Evolutionary conservation across 2,329 filamentous ascomycete genomes (phyloP).

Genomic region (Pseudogymnoascus sp.): DNA sequence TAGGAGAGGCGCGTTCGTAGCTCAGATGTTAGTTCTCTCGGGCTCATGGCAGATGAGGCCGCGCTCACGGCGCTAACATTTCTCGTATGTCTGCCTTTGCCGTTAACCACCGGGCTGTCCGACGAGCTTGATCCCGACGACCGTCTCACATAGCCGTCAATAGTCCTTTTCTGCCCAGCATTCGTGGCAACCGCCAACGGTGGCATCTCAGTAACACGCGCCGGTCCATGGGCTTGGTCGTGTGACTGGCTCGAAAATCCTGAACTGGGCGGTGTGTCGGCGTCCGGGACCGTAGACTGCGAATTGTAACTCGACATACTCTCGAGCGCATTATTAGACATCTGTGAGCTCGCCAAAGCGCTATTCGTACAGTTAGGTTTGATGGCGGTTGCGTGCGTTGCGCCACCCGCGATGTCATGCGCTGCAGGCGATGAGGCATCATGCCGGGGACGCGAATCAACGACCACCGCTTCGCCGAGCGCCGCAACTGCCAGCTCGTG

Average conservation of each 20-base stretch:
- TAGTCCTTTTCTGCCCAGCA: slow-evolving; percentile 61
- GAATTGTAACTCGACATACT: slow-evolving; percentile 6
- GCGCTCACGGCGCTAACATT: slow-evolving; percentile 61
- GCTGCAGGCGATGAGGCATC: slow-evolving; percentile 14
- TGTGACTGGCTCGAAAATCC: slow-evolving; percentile 11
- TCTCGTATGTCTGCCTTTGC: slow-evolving; percentile 48
- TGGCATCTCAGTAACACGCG: slow-evolving; percentile 11
- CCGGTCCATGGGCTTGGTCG: slow-evolving; percentile 9
- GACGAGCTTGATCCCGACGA: slow-evolving; percentile 36
- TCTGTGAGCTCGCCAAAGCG: neutral
- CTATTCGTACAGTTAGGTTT: slow-evolving; percentile 17
- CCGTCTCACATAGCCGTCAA: slow-evolving; percentile 63
- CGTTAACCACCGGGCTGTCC: slow-evolving; percentile 30
- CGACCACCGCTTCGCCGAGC: slow-evolving; percentile 17
- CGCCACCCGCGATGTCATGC: slow-evolving; percentile 21
- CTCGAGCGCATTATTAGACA: neutral
- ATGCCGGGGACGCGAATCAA: slow-evolving; percentile 14
- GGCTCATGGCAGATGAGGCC: slow-evolving; percentile 50
- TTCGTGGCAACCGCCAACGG: slow-evolving; percentile 13
- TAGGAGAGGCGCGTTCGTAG: slow-evolving; percentile 80
- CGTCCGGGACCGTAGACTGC: slow-evolving; percentile 13
- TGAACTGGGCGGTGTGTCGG: slow-evolving; percentile 10
- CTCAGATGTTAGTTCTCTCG: slow-evolving; percentile 51
- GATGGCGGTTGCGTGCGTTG: slow-evolving; percentile 17
- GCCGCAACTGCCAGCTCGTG: slow-evolving; percentile 23